A percentile compares a stretch with the other conserved stretches of the same genome.
Evolutionary conservation across 108 stramenopile genomes (phyloP).

Genomic region (Pseudonitzschia delicatissima): DNA sequence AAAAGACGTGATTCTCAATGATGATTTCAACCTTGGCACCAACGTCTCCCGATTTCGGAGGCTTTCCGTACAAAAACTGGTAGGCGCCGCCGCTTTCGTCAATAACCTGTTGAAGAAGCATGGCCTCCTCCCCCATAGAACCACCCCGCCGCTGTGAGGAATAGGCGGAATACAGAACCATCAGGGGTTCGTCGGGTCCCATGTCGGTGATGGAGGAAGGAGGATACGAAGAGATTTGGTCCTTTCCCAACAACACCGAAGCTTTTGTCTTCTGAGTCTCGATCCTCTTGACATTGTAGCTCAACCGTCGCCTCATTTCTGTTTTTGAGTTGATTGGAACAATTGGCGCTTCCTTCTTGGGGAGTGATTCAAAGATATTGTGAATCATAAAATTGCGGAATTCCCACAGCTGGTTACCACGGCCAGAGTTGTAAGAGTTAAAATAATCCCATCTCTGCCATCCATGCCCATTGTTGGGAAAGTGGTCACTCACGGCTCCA

Average conservation of each 20-base stretch:
- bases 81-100: neutral
- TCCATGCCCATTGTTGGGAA: conserved; percentile 49
- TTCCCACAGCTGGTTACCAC: conserved; percentile 27
- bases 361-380: conserved; percentile 19
- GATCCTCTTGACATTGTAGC: neutral
- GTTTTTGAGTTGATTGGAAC: neutral
- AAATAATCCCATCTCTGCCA: conserved; percentile 37
- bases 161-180: conserved; percentile 11
- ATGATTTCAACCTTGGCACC: neutral
- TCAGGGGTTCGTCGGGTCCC: neutral
- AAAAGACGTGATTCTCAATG: conserved; percentile 22
- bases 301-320: neutral
- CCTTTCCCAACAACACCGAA: neutral
- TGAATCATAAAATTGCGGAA: conserved; percentile 45
- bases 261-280: neutral
- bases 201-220: neutral
- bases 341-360: neutral
- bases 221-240: neutral
- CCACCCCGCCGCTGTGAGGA: conserved; percentile 12
- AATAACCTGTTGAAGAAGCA: neutral
- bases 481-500: conserved; percentile 60
- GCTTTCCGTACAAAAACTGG: neutral
- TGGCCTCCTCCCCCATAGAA: neutral
- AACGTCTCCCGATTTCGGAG: neutral
- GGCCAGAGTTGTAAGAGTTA: conserved; percentile 36